These are phyloP conservation scores for Neurospora africana DNA, from an alignment of 495 filamentous ascomycete species.

Conservation along the genomic window DNA sequence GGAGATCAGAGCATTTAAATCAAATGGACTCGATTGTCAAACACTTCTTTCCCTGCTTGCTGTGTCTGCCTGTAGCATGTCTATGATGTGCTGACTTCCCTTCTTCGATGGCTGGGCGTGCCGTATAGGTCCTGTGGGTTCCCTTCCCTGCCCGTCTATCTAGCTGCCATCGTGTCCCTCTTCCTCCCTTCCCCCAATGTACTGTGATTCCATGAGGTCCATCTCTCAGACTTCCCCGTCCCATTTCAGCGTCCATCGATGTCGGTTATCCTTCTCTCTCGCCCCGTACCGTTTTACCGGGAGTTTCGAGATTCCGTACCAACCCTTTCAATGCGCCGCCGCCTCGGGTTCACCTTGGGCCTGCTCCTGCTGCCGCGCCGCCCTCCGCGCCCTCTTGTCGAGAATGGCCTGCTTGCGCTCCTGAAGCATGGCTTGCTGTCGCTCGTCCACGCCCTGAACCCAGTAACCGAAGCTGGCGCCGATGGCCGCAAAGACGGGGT, in stretches of 20 bases:
- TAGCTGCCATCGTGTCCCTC: not conserved
- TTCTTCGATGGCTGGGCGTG: not conserved
- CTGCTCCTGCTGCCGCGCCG: conserved; percentile 42
- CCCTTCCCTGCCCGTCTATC: not conserved
- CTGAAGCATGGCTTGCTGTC: conserved; percentile 62
- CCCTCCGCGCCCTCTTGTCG: conserved; percentile 77
- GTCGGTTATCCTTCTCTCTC: not conserved
- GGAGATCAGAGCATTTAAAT: not conserved
- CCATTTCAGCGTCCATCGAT: not conserved
- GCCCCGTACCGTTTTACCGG: not conserved
- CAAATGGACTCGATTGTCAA: not conserved
- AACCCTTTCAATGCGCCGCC: conserved; percentile 10
- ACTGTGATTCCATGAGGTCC: not conserved
- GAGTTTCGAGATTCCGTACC: not conserved
- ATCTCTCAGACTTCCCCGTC: not conserved
- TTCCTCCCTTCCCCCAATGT: not conserved
- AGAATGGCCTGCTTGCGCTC: conserved; percentile 67
- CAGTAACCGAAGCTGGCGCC: conserved; percentile 95
- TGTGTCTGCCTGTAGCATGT: not conserved
- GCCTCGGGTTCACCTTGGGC: conserved; percentile 13
- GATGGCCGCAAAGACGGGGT: conserved; percentile 74
- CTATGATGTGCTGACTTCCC: not conserved
- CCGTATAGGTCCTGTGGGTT: not conserved
- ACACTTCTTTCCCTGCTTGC: not conserved
- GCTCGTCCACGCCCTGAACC: conserved; percentile 73